Evolutionary conservation across 78 protist genomes (phyloP).

Genomic region (Monocercomonoides exilis): DNA sequence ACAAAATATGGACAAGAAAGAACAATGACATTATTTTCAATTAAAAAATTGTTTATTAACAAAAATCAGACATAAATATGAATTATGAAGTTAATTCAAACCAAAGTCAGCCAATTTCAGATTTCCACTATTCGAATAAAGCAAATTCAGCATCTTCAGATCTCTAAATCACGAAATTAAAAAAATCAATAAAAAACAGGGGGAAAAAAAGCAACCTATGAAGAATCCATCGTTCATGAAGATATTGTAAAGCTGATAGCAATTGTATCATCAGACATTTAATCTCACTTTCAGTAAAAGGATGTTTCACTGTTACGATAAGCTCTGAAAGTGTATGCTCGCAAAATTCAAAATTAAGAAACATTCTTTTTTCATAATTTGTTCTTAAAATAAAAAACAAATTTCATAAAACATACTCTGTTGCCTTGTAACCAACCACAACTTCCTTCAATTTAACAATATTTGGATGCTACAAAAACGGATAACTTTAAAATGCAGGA

Average conservation of each 20-base stretch:
- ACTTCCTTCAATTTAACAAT: neutral
- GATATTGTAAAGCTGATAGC: neutral
- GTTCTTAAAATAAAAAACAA: neutral
- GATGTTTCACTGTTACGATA: neutral
- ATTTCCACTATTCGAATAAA: neutral
- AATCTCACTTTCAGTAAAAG: neutral
- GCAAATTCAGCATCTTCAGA: neutral
- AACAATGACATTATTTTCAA: too few species aligned
- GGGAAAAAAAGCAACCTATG: neutral
- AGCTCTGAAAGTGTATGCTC: neutral
- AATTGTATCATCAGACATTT: neutral
- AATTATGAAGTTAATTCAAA: too few species aligned
- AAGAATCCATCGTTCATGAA: neutral
- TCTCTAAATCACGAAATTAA: neutral
- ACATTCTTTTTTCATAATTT: neutral
- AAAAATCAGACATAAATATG: too few species aligned
- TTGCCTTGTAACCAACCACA: neutral
- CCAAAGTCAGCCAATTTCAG: neutral
- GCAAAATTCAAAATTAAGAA: neutral
- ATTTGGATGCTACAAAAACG: neutral
- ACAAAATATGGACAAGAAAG: too few species aligned
- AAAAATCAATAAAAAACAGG: neutral
- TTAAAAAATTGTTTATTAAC: too few species aligned
- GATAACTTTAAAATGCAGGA: neutral
- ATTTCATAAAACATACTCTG: neutral